Percentiles rank a stretch among this genome's conserved stretches.
Evolutionary conservation across 805 yeast genomes (phyloP).

Genomic region (Saccharomycopsis oosterbeekiorum): DNA sequence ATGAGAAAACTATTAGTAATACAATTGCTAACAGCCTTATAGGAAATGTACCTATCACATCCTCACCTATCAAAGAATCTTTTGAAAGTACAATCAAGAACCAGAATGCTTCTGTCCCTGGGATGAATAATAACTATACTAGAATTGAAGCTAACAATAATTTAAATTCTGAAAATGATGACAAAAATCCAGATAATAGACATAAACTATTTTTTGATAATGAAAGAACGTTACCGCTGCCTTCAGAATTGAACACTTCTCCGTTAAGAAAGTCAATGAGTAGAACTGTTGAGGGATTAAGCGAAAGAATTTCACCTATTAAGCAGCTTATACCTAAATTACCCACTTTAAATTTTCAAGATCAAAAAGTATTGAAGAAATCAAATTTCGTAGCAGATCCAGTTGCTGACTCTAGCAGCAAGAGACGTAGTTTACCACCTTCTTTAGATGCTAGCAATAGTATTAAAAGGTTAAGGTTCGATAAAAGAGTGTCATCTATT

Average conservation of each 20-base stretch:
- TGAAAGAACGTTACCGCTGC: slow-evolving; percentile 9
- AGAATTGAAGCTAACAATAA: neutral
- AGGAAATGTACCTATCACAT: slow-evolving; percentile 15
- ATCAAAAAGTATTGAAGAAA: slow-evolving; percentile 4
- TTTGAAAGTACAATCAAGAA: neutral
- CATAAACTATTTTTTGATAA: neutral
- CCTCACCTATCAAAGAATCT: slow-evolving; percentile 16
- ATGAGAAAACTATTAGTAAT: slow-evolving; percentile 15
- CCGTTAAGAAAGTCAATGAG: slow-evolving; percentile 15
- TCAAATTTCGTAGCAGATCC: neutral
- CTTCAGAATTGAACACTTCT: slow-evolving; percentile 9
- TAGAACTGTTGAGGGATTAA: neutral
- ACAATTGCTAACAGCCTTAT: slow-evolving; percentile 16
- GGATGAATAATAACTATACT: neutral
- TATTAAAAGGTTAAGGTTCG: slow-evolving; percentile 2
- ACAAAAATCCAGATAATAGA: neutral
- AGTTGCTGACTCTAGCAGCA: neutral
- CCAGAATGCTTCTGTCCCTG: neutral
- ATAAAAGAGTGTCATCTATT: slow-evolving; percentile 20
- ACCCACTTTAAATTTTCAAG: slow-evolving; percentile 10
- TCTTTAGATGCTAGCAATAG: neutral
- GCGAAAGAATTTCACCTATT: neutral
- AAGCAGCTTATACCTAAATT: slow-evolving; percentile 1
- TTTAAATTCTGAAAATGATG: neutral
- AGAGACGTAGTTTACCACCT: slow-evolving; percentile 8